Percentiles rank a stretch among this genome's conserved stretches.
Conservation (phyloP, 768 basidiomycete species). For the Boletus subparvulus region DNA sequence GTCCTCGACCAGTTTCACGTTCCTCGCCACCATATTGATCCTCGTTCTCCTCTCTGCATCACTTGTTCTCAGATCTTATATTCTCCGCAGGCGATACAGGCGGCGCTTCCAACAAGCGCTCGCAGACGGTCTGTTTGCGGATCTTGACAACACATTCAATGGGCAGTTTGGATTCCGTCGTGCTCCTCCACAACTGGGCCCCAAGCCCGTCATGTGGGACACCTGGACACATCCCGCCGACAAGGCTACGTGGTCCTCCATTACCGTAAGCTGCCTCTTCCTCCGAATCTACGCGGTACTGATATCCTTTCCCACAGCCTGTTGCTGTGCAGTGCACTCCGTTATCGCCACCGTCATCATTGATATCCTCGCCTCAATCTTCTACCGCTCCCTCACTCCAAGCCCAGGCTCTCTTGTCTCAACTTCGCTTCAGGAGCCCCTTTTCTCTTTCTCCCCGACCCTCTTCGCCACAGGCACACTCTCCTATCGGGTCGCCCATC, state of each 20-base stretch:
- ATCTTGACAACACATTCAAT: conserved; percentile 27
- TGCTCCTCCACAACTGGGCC: conserved; percentile 1
- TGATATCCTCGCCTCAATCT: neutral
- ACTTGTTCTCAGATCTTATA: conserved; percentile 62
- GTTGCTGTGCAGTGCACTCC: conserved; percentile 14
- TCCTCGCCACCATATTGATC: conserved; percentile 68
- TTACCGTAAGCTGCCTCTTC: conserved; percentile 10
- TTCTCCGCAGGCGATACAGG: conserved; percentile 58
- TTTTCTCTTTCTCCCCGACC: neutral
- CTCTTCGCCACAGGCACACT: neutral
- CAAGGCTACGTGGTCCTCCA: conserved; percentile 8
- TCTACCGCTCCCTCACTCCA: neutral
- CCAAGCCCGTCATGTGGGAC: conserved; percentile 20
- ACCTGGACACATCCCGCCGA: conserved; percentile 7
- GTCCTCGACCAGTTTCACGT: conserved; percentile 54
- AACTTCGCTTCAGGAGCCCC: conserved; percentile 5
- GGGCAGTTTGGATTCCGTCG: conserved; percentile 1
- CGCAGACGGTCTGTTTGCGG: conserved; percentile 41
- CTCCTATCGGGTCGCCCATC: neutral
- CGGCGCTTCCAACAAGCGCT: conserved; percentile 53
- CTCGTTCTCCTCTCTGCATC: conserved; percentile 63
- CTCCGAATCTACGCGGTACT: neutral
- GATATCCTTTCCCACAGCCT: conserved; percentile 10
- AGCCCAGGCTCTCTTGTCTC: conserved; percentile 2
- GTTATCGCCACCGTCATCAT: neutral